Base-by-base conservation (phyloP, 352 stramenopile species). In the Globisporangium polare region DNA sequence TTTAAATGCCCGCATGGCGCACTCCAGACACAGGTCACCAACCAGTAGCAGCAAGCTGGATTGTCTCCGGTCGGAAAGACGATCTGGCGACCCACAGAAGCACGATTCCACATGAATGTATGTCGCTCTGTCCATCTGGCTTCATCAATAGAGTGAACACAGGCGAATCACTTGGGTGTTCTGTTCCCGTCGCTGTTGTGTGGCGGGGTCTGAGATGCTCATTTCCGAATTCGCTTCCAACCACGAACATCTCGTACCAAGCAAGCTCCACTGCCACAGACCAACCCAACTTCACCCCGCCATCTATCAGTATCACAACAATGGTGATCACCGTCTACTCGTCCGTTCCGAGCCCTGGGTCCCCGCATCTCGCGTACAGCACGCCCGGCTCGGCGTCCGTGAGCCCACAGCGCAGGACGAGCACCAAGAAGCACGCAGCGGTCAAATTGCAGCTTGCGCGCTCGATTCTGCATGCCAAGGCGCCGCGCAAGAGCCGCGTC, bases 401-500 rank as follows among this genome's bases (percentile, higher is more conserved):
- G 22, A 63, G 57, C 13, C 57, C 57, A 3, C 35, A 56, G 33
- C 49, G 22, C 7, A n/a, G 22, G 9, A 31, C 5, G 22, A 50
- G 5, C 5, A 9, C 33, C 6, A 56, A 49, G 39, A 33, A 53
- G 10, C 27, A 37, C 12, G 0, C 24, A 13, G 12, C 7, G 5
- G 5, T 9, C 9, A 49, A 37, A 3, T 0, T 17, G 4, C 20
- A 22, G 20, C 29, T 62, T 33, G 31, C 33, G 1, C 46, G 57
- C 46, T 43, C 46, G 45, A 63, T 69, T 56, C 53, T 58, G 52
- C 18, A 35, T 24, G 15, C 50, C 37, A 60, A 62, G 54, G 73
- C 68, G 58, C 49, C 50, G 15, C 73, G 75, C 54, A 86, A 81
- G 72, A 83, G 71, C 55, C 74, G 77, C 33, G 53, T 69, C 9